phyloP scores from a whole-genome alignment of 345 rosid genomes.

The Salix dunnii region DNA sequence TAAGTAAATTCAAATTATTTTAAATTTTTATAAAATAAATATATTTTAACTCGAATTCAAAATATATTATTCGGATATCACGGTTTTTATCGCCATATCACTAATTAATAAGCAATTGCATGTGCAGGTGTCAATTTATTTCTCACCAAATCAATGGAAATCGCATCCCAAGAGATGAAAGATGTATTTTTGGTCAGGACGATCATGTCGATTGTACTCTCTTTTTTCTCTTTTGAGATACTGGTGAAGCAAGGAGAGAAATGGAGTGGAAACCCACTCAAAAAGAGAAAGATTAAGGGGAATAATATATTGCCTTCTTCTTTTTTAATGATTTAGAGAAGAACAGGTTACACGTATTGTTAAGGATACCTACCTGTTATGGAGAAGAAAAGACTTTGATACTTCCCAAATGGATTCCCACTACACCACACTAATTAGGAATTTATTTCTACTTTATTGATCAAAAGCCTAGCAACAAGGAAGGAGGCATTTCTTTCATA shows the following conservation, averaged over 20 bases:
- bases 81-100: too few species aligned
- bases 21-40: too few species aligned
- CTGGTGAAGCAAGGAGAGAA: not conserved
- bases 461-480: constrained; percentile 28
- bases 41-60: too few species aligned
- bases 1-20: too few species aligned
- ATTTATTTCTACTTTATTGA: constrained; percentile 8
- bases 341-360: not conserved
- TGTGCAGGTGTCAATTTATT: too few species aligned
- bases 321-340: not conserved
- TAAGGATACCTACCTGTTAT: constrained; percentile 32
- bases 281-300: not conserved
- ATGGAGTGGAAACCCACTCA: not conserved
- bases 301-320: not conserved
- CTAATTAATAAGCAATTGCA: too few species aligned
- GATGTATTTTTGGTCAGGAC: not conserved
- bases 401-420: constrained; percentile 35
- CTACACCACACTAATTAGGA: constrained; percentile 17
- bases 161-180: not conserved
- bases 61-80: rapidly evolving
- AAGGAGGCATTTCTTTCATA: not conserved
- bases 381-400: constrained; percentile 6
- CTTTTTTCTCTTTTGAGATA: too few species aligned
- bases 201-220: not conserved
- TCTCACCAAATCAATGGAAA: not conserved